These are phyloP conservation scores for Monosporascus sp. DNA, from an alignment of 2,329 filamentous ascomycete genomes.

Conservation along the genomic window DNA sequence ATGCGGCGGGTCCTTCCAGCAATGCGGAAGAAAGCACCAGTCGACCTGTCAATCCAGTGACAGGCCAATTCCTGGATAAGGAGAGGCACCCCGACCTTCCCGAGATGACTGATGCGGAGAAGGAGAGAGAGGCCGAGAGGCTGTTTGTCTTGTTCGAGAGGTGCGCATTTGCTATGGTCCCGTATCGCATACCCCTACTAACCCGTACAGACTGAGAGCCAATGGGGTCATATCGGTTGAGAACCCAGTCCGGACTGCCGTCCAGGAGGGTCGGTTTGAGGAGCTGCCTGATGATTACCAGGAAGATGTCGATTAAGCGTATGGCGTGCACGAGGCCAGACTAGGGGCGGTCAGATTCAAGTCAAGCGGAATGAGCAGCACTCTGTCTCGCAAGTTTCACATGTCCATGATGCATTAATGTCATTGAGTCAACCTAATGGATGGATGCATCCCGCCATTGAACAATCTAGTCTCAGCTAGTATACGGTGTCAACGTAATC, in stretches of 20 bases:
- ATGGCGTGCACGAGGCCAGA: too few relatives aligned
- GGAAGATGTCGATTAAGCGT: slow-evolving; percentile 21
- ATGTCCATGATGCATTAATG: too few relatives aligned
- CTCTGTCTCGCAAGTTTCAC: too few relatives aligned
- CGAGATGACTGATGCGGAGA: slow-evolving; percentile 87
- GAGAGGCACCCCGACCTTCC: slow-evolving; percentile 56
- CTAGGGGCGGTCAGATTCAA: too few relatives aligned
- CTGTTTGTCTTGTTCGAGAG: slow-evolving; percentile 88
- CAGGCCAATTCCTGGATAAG: slow-evolving; percentile 71
- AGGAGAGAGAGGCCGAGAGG: slow-evolving; percentile 83
- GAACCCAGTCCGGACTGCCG: slow-evolving; percentile 62
- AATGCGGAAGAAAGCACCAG: slow-evolving; percentile 22
- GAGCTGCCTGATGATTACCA: slow-evolving; percentile 42
- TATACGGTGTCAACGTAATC: too few relatives aligned
- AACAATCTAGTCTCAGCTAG: too few relatives aligned
- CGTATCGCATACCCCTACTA: slow-evolving; percentile 10
- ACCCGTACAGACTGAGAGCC: slow-evolving; percentile 19
- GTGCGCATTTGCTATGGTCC: slow-evolving; percentile 35
- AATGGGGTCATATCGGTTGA: slow-evolving; percentile 60
- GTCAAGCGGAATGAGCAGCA: too few relatives aligned
- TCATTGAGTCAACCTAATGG: too few relatives aligned
- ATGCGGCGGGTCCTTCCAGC: slow-evolving; percentile 49
- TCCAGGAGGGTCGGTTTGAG: slow-evolving; percentile 59
- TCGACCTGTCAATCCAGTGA: slow-evolving; percentile 71
- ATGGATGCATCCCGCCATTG: too few relatives aligned